Base-by-base conservation (phyloP, 345 rosid species). In the Heritiera littoralis region DNA sequence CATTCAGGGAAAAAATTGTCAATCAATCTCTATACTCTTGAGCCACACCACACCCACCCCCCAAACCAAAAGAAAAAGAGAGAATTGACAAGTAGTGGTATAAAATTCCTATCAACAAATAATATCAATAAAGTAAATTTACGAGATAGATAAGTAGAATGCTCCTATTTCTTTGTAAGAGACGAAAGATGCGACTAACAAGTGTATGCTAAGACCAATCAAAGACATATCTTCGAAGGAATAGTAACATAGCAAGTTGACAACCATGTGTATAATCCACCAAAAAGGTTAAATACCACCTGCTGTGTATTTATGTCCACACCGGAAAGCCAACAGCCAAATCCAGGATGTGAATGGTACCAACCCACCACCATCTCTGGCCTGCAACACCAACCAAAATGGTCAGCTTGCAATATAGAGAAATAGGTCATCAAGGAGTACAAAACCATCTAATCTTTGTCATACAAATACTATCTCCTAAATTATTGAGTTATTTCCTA, bases 271-370 rank as follows among this genome's bases (percentile, higher is more conserved):
- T 52, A 54, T 32, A 17, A 32, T 72, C 63, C 10, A 54, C 48
- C 63, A 54, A 51, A 45, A 56, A 55, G 2, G 72, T 78, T 28
- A 14, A 51, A 72, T 3, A 49, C 41, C 67, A 93, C 99, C 98
- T 94, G 98, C 81, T 96, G 99, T 1, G 99, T 94, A 80, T 94
- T 96, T 81, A 96, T 94, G 89, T 96, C 99, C 59, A 96, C 99
- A 0, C 99, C 99, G 67, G 99, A 96, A 45, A 96, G 97, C 99
- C 99, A 96, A 85, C 98, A 96, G 28, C 99, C 99, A 84, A 96
- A 96, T 83, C 99, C 99, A 82, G 98, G 99, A 88, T 96, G 99
- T 0, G 99, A 94, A 81, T 96, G 99, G 87, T 94, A 96, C 99
- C 99, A 96, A 3, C 98, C 99, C 45, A 96, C 99, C 69, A 96